A percentile compares a stretch with the other conserved stretches of the same genome.
phyloP scores from a whole-genome alignment of 1,139 yeast species.

The Hemisphaericaspora subhashii region DNA sequence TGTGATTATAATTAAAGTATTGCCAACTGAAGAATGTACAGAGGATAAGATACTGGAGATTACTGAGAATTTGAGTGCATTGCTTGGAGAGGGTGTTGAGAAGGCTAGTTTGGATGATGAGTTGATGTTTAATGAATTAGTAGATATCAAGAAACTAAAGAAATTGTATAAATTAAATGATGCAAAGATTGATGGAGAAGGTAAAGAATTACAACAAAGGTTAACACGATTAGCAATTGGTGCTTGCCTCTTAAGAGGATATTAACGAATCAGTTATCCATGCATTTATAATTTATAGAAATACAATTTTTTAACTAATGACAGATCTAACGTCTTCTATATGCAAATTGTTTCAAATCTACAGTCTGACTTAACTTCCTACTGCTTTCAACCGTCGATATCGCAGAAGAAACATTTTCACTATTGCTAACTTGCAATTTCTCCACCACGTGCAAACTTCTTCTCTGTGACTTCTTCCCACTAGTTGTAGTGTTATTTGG shows the following conservation, averaged over 20 bases:
- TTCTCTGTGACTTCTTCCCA: too few relatives aligned
- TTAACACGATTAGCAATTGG: conserved; percentile 40
- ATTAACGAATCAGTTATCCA: conserved; percentile 14
- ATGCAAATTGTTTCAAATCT: conserved; percentile 15
- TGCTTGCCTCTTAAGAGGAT: conserved; percentile 40
- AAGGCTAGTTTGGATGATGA: conserved; percentile 27
- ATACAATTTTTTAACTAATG: neutral
- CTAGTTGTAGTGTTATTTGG: too few relatives aligned
- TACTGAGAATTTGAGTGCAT: neutral
- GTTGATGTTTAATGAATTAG: conserved; percentile 17
- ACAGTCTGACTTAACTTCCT: conserved; percentile 5
- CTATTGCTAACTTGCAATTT: too few relatives aligned
- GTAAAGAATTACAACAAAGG: conserved; percentile 21
- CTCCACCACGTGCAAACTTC: too few relatives aligned
- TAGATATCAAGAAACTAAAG: conserved; percentile 33
- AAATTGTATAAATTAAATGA: conserved; percentile 42
- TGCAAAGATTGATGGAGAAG: conserved; percentile 20
- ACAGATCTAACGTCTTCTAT: conserved; percentile 5
- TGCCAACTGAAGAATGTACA: neutral
- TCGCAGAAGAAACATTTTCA: too few relatives aligned
- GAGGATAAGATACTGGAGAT: conserved; percentile 4
- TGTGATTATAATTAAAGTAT: conserved; percentile 34
- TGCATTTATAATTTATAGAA: neutral
- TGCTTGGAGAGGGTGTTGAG: conserved; percentile 17
- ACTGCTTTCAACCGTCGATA: neutral